These are phyloP conservation scores for Noccaea bulbosa DNA, from an alignment of 345 rosid species.

Conservation along the genomic window DNA sequence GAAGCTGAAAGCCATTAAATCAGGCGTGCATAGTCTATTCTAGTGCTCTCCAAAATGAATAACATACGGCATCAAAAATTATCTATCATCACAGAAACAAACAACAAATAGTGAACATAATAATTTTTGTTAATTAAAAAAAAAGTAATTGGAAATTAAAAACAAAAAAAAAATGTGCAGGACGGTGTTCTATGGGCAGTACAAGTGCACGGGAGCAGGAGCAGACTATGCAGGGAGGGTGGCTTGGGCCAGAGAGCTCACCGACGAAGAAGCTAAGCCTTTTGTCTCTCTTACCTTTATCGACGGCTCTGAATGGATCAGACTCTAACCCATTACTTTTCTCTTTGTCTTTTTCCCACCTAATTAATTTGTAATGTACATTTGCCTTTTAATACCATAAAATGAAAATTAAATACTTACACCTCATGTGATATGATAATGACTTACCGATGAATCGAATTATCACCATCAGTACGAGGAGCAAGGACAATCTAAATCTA, in stretches of 20 bases:
- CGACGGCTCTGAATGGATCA: constrained; percentile 94
- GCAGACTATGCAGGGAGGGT: constrained; percentile 86
- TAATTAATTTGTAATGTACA: constrained; percentile 29
- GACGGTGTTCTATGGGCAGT: constrained; percentile 97
- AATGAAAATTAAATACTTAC: not conserved
- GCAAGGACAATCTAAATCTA: too few species aligned
- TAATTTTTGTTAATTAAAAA: too few species aligned
- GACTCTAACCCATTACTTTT: constrained; percentile 37
- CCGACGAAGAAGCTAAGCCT: constrained; percentile 87
- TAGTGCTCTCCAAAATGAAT: constrained; percentile 25
- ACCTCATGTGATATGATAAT: not conserved
- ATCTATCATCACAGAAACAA: not conserved
- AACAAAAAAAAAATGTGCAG: constrained; percentile 44
- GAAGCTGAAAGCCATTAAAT: constrained; percentile 11
- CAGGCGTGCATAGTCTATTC: constrained; percentile 35
- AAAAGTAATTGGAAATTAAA: not conserved
- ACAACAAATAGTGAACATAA: not conserved
- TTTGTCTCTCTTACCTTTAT: constrained; percentile 75
- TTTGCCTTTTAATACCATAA: constrained; percentile 13
- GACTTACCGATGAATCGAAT: too few species aligned
- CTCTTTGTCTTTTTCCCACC: not conserved
- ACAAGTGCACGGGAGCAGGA: constrained; percentile 91
- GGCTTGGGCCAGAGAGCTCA: constrained; percentile 89
- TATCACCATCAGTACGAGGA: too few species aligned
- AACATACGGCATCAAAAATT: not conserved